Evolutionary conservation across 495 filamentous ascomycete species (phyloP).

Genomic region (Beverwykella pulmonaria): DNA sequence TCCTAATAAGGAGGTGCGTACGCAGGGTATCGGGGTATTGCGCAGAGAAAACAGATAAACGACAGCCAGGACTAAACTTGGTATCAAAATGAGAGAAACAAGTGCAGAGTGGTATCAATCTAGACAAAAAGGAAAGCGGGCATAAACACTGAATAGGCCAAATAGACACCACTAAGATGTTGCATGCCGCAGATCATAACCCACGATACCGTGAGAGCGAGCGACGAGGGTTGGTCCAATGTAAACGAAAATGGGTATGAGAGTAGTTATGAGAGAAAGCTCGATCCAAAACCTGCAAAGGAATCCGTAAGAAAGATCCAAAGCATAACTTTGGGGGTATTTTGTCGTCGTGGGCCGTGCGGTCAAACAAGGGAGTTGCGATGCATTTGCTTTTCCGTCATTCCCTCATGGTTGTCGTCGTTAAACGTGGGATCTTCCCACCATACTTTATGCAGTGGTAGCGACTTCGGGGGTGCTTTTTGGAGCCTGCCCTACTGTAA

Average conservation of each 20-base stretch:
- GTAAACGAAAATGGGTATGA: constrained; percentile 18
- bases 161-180: constrained; percentile 30
- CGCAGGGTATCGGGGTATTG: constrained; percentile 44
- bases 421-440: constrained; percentile 36
- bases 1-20: constrained; percentile 37
- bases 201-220: constrained; percentile 27
- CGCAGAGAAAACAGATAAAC: constrained; percentile 33
- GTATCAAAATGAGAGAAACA: constrained; percentile 39
- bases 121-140: constrained; percentile 33
- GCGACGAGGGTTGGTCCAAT: constrained; percentile 33
- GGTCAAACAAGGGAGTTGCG: constrained; percentile 40
- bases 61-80: constrained; percentile 35
- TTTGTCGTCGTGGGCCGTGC: constrained; percentile 31
- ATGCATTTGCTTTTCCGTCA: constrained; percentile 41
- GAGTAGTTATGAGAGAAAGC: constrained; percentile 24
- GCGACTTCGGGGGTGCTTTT: constrained; percentile 45
- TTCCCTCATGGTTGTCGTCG: constrained; percentile 40
- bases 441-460: constrained; percentile 50
- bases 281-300: constrained; percentile 32
- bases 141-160: constrained; percentile 27
- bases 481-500: constrained; percentile 43
- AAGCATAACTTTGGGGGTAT: constrained; percentile 29
- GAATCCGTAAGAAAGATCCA: constrained; percentile 26
- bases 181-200: constrained; percentile 25
- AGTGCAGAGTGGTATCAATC: constrained; percentile 45